phyloP scores from a whole-genome alignment of 2,329 filamentous ascomycete genomes.

The Cercospora sp. region DNA sequence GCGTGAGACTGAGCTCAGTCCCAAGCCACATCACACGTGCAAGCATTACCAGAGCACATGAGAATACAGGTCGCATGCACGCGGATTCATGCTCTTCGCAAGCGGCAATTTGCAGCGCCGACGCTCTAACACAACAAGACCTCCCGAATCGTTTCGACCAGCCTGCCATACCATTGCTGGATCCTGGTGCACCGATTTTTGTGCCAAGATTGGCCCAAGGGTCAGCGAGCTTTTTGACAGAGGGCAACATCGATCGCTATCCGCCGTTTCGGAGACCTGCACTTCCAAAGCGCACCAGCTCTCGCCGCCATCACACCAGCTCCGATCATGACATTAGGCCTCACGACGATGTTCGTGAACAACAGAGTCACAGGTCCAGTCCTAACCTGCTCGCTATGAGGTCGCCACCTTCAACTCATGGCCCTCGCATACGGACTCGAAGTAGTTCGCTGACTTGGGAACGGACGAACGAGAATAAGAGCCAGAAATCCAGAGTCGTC shows the following conservation, averaged over 20 bases:
- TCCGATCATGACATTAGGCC: neutral
- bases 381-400: slow-evolving; percentile 27
- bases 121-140: neutral
- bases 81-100: slow-evolving; percentile 26
- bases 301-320: slow-evolving; percentile 1
- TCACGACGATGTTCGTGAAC: neutral
- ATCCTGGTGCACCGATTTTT: slow-evolving; percentile 36
- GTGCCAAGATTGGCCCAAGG: slow-evolving; percentile 33
- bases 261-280: slow-evolving; percentile 26
- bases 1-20: slow-evolving; percentile 28
- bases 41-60: slow-evolving; percentile 26
- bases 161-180: slow-evolving; percentile 22
- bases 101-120: slow-evolving; percentile 19
- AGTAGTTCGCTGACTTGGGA: slow-evolving; percentile 29
- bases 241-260: slow-evolving; percentile 29
- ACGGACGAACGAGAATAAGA: slow-evolving; percentile 1
- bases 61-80: slow-evolving; percentile 25
- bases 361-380: slow-evolving; percentile 22
- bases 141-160: neutral
- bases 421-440: slow-evolving; percentile 21
- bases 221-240: slow-evolving; percentile 18
- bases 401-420: neutral
- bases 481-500: slow-evolving; percentile 18
- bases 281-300: slow-evolving; percentile 9
- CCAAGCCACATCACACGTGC: slow-evolving; percentile 21